phyloP scores from a whole-genome alignment of 345 rosid genomes.

The Murraya paniculata region DNA sequence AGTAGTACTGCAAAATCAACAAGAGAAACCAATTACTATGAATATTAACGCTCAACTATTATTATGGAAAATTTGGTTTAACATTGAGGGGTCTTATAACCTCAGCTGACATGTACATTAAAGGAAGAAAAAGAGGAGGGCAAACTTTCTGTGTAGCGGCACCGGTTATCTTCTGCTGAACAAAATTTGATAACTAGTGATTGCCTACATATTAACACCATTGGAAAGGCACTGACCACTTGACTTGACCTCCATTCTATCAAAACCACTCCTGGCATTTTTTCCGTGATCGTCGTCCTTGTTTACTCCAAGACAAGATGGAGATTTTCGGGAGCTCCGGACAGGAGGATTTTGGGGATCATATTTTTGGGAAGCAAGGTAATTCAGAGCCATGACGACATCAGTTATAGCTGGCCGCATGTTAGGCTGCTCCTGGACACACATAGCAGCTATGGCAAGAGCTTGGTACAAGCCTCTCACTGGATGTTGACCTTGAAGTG shows the following conservation, averaged over 20 bases:
- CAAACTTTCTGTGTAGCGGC: conserved; percentile 20
- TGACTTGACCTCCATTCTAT: conserved; percentile 3
- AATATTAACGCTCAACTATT: conserved; percentile 18
- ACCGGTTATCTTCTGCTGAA: conserved; percentile 26
- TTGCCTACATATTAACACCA: conserved; percentile 12
- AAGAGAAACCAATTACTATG: background rate
- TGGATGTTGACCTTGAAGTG: conserved; percentile 71
- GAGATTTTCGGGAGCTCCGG: conserved; percentile 28
- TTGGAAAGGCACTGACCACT: conserved; percentile 8
- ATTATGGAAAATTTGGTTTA: conserved; percentile 20
- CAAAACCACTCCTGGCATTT: background rate
- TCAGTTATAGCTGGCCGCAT: conserved; percentile 73
- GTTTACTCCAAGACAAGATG: background rate
- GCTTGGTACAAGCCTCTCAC: conserved; percentile 82
- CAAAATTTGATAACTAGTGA: conserved; percentile 40
- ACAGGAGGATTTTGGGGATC: conserved; percentile 34
- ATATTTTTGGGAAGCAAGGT: conserved; percentile 64
- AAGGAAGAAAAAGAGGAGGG: background rate
- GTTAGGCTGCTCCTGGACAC: conserved; percentile 87
- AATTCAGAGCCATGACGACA: conserved; percentile 78
- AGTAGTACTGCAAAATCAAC: background rate
- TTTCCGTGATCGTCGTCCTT: conserved; percentile 19
- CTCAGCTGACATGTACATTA: conserved; percentile 43
- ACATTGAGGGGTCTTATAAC: conserved; percentile 29
- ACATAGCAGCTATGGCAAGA: conserved; percentile 91